Conservation (phyloP, 192 early-diverging fungal species). For the Anaeromyces robustus region DNA sequence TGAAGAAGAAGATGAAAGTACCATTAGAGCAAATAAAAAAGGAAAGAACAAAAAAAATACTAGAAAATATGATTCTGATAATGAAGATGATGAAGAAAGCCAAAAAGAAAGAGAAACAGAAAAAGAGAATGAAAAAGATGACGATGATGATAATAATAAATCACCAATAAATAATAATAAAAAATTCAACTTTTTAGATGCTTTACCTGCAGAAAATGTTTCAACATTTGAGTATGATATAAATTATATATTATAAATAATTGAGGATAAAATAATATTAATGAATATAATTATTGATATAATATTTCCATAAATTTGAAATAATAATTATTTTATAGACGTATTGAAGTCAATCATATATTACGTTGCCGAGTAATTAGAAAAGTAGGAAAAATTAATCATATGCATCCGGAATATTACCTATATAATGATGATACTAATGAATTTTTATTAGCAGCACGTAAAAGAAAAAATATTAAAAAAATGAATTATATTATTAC, state of each 20-base stretch:
- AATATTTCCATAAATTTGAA: too few relatives aligned
- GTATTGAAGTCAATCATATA: not conserved
- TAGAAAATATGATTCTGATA: not conserved
- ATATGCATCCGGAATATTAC: conserved; percentile 26
- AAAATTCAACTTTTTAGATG: not conserved
- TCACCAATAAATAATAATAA: not conserved
- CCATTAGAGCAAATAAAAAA: not conserved
- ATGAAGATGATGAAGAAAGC: not conserved
- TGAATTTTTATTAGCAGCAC: conserved; percentile 30
- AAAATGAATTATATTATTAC: conserved; percentile 40
- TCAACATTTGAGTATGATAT: not conserved
- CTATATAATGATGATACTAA: conserved; percentile 42
- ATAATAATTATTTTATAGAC: not conserved
- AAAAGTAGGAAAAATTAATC: not conserved
- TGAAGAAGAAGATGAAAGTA: not conserved
- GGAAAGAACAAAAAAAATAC: not conserved
- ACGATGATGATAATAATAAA: not conserved
- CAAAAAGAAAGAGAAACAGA: not conserved
- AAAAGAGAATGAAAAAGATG: not conserved
- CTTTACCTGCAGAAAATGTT: not conserved
- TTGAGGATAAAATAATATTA: too few relatives aligned
- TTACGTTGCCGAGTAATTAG: not conserved
- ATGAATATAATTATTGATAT: too few relatives aligned
- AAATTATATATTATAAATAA: too few relatives aligned
- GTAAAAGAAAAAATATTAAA: conserved; percentile 31